Evolutionary conservation across 2,329 filamentous ascomycete genomes (phyloP).

Genomic region (Cladosporium phlei): DNA sequence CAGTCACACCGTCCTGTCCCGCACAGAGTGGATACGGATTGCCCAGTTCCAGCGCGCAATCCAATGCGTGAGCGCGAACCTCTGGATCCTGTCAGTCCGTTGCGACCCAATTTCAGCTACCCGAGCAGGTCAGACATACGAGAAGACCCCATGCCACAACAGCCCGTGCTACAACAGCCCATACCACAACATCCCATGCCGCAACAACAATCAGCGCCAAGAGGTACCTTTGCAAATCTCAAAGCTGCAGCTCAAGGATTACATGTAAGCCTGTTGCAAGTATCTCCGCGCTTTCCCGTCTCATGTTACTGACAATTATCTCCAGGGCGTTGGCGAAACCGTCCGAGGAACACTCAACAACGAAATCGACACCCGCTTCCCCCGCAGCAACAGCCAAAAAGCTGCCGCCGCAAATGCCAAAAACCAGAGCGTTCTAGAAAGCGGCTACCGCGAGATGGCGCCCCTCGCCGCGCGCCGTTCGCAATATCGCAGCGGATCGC

Average conservation of each 20-base stretch:
- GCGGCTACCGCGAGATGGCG: conserved; percentile 25
- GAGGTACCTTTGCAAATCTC: conserved; percentile 20
- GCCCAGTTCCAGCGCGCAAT: conserved; percentile 7
- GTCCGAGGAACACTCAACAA: conserved; percentile 30
- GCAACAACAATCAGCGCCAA: conserved; percentile 6
- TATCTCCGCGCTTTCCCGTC: neutral
- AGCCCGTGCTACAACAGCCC: no score
- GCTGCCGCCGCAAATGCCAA: conserved; percentile 24
- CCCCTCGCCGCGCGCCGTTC: neutral
- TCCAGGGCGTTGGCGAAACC: conserved; percentile 31
- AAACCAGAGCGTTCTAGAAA: conserved; percentile 25
- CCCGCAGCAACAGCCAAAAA: conserved; percentile 27
- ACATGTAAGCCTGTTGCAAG: conserved; percentile 22
- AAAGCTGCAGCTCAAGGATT: conserved; percentile 29
- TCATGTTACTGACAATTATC: neutral
- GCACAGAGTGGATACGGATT: neutral
- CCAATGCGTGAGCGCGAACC: conserved; percentile 11
- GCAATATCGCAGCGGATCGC: neutral
- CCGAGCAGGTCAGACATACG: conserved; percentile 12
- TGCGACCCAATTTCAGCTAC: conserved; percentile 15
- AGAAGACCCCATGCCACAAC: conserved; percentile 10
- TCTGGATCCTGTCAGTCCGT: conserved; percentile 10
- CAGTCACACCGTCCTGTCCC: neutral
- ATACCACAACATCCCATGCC: conserved; percentile 7
- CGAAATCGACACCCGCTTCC: conserved; percentile 28